Evolutionary conservation across 352 stramenopile genomes (phyloP), one percentile per base, ranked within the genome.

Genomic region (Saprolegnia parasitica): DNA sequence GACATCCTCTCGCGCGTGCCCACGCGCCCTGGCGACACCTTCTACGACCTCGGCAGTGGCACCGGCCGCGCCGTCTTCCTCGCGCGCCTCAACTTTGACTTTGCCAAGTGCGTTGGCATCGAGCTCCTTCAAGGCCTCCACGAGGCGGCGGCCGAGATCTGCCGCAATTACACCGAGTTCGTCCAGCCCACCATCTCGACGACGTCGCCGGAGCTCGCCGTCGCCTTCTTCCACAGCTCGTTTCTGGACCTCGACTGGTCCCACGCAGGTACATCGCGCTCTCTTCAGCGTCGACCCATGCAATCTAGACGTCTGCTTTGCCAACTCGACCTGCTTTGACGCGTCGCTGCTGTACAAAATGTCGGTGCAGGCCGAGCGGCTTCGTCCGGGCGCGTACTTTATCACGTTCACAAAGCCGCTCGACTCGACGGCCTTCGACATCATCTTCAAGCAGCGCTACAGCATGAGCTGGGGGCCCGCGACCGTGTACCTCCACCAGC

Each of bases 261-360:
- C 26, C 74, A 85, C 67, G 79, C 62, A 11, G 76, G 58, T 57
- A 60, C 52, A 24, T 10, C 52, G 29, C 3, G 29, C 3, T 16
- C 42, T 57, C 29, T 15, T 57, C 16, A 4, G 24, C 24, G 13
- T 16, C 9, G 11, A 1, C 35, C 11, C 52, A 42, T 13, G 24
- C 52, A 3, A 20, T 24, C 13, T 60, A 60, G 63, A 70, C 42
- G 63, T 70, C 2, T 42, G 23, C 26, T 87, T 87, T 64, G 76
- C 76, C 15, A 84, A 86, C 56, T 80, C 71, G 29, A 86, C 79
- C 2, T 85, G 79, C 72, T 88, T 87, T 71, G 75, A 78, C 20
- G 68, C 80, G 26, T 49, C 67, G 11, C 66, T 86, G 13, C 68
- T 86, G 60, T 24, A 18, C 11, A 52, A 61, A 13, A 81, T 88